Percentiles rank a stretch among this genome's conserved stretches.
Evolutionary conservation across 345 rosid species (phyloP).

Genomic region (Boechera retrofracta): DNA sequence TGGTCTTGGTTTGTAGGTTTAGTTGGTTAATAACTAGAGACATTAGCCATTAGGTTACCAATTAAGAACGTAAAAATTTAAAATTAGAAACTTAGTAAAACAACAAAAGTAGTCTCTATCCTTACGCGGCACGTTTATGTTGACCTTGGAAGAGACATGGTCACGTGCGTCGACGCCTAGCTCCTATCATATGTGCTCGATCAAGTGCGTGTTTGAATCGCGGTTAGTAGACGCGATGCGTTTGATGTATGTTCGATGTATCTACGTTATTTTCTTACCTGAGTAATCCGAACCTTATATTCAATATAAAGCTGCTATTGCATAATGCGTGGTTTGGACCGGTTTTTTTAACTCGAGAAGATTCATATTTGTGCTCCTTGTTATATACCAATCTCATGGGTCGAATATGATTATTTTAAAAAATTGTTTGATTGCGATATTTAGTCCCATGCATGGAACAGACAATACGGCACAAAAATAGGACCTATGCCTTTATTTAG

Average conservation of each 20-base stretch:
- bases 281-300: constrained; percentile 27
- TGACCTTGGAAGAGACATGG: constrained; percentile 40
- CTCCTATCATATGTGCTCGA: constrained; percentile 15
- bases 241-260: constrained; percentile 36
- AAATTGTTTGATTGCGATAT: constrained; percentile 20
- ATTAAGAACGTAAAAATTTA: constrained; percentile 18
- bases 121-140: constrained; percentile 45
- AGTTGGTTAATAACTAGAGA: constrained; percentile 36
- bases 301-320: constrained; percentile 32
- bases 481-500: neutral
- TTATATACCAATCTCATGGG: constrained; percentile 9
- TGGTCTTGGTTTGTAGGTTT: constrained; percentile 34
- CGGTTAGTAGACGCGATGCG: constrained; percentile 38
- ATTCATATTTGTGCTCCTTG: neutral
- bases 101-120: constrained; percentile 28
- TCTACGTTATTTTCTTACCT: constrained; percentile 15
- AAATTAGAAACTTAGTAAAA: constrained; percentile 30
- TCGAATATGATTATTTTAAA: neutral
- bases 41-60: constrained; percentile 25
- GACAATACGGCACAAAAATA: neutral
- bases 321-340: constrained; percentile 34
- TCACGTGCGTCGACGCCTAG: constrained; percentile 40
- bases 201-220: constrained; percentile 44
- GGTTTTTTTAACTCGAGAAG: neutral
- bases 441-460: constrained; percentile 31